These are phyloP conservation scores for Oryza coarctata DNA, from an alignment of 176 grass and related monocot species.

Conservation along the genomic window DNA sequence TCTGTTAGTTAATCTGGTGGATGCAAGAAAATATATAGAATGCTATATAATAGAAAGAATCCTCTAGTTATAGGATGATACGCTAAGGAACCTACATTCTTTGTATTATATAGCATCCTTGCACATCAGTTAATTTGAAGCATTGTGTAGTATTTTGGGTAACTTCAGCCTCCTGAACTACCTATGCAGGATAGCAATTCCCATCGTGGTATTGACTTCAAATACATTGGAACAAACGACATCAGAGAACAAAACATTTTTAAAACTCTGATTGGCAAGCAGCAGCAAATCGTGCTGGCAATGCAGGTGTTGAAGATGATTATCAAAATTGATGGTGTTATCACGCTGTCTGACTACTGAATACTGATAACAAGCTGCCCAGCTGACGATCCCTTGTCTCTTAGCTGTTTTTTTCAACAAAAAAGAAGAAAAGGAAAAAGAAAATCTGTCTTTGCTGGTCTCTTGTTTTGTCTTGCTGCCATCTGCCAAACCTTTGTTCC, in stretches of 20 bases:
- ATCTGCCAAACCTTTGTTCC: not conserved
- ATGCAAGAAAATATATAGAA: not conserved
- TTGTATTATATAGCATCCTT: not conserved
- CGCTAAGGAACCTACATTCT: not conserved
- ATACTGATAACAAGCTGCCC: not conserved
- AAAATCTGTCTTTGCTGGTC: too few relatives aligned
- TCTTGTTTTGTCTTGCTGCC: not conserved
- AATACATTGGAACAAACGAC: slow-evolving; percentile 54
- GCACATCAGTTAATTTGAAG: not conserved
- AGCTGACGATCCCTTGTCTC: not conserved
- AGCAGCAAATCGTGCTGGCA: slow-evolving; percentile 68
- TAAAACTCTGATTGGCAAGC: slow-evolving; percentile 76
- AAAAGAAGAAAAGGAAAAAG: not conserved
- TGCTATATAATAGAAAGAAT: not conserved
- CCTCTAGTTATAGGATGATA: not conserved
- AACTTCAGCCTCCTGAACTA: slow-evolving; percentile 10
- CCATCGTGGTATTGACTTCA: slow-evolving; percentile 67
- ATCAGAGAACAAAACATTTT: slow-evolving; percentile 74
- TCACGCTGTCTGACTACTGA: slow-evolving; percentile 62
- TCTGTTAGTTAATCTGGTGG: not conserved
- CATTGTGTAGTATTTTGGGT: not conserved
- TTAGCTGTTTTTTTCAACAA: not conserved
- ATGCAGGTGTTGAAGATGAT: slow-evolving; percentile 90
- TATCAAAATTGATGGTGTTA: slow-evolving; percentile 76
- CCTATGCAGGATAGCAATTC: slow-evolving; percentile 64